Evolutionary conservation across 306 rosid species (phyloP), one percentile per base, ranked within the genome.

Genomic region (Lagenaria siceraria): DNA sequence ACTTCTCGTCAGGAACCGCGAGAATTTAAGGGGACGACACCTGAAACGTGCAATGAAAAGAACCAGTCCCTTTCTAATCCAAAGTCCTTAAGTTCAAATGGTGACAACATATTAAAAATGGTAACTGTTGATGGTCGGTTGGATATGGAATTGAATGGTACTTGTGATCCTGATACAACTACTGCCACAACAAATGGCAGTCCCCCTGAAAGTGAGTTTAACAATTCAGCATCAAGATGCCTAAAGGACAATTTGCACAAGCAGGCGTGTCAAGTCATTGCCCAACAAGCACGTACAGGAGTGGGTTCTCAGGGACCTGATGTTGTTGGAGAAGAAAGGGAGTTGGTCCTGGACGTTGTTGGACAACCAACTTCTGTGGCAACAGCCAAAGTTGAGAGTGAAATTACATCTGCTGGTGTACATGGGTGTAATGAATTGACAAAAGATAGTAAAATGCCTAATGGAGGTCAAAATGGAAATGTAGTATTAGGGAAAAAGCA

Each of bases 51-150:
- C 86, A 88, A 86, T 65, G 84, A 70, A 72, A 91, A 89, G 82
- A 90, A 89, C 81, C 87, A 82, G 81, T 81, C 90, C 78, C 79
- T 77, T 78, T 81, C 97, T 58, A 89, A 89, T 81, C 70, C 83
- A 54, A 96, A 90, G 89, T 87, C 92, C 72, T 55, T 74, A 38
- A 90, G 81, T 87, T 81, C 83, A 81, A 90, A 91, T 83, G 94
- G 98, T 46, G 90, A 86, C 63, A 63, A 83, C 31, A 77, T 65
- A 78, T 70, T 78, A 55, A 89, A 86, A 80, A 78, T 79, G 80
- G 81, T 70, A 25, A 81, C 78, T 55, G 79, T 87, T 69, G 86
- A 80, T 82, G 87, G 75, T 70, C 82, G 77, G 78, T 75, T 85
- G 79, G 88, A 80, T 75, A 87, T 64, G 74, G 93, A 84, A 46